These are phyloP conservation scores for Castanopsis chinensis DNA, from an alignment of 306 rosid species.

Conservation along the genomic window DNA sequence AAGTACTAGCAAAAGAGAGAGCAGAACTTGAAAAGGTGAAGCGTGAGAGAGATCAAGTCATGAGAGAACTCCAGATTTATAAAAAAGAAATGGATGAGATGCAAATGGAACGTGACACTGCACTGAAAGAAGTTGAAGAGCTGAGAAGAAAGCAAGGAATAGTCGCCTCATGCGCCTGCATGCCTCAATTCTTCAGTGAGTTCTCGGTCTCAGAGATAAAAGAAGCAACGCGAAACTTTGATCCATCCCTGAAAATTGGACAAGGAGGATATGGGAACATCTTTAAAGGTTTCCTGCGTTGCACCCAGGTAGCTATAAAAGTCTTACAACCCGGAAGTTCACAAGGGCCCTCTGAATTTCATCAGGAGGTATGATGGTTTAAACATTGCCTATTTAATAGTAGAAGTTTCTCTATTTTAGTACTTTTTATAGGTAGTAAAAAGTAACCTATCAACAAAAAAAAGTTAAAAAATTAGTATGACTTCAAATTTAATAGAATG, in stretches of 20 bases:
- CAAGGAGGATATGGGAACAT: conserved; percentile 53
- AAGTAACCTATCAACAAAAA: no score
- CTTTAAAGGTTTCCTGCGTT: no score
- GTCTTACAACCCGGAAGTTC: no score
- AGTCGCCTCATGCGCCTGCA: background rate
- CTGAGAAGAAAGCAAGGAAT: background rate
- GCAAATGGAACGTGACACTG: no score
- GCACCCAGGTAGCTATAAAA: no score
- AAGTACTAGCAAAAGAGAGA: background rate
- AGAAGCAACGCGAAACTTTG: conserved; percentile 41
- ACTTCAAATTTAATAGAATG: no score
- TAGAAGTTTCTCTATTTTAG: no score
- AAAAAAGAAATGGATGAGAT: conserved; percentile 45
- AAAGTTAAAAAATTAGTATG: no score
- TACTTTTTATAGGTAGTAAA: no score
- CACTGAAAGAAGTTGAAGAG: background rate
- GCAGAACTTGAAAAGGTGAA: conserved; percentile 4
- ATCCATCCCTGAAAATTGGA: conserved; percentile 45
- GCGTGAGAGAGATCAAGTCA: conserved; percentile 24
- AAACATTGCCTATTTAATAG: no score
- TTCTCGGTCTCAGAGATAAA: conserved; percentile 41
- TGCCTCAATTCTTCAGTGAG: conserved; percentile 40
- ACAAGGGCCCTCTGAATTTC: conserved; percentile 35
- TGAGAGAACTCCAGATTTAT: conserved; percentile 51
- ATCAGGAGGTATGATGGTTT: conserved; percentile 68